Conservation (phyloP, 1,284 basidiomycete genomes). For the Marasmius sp. region DNA sequence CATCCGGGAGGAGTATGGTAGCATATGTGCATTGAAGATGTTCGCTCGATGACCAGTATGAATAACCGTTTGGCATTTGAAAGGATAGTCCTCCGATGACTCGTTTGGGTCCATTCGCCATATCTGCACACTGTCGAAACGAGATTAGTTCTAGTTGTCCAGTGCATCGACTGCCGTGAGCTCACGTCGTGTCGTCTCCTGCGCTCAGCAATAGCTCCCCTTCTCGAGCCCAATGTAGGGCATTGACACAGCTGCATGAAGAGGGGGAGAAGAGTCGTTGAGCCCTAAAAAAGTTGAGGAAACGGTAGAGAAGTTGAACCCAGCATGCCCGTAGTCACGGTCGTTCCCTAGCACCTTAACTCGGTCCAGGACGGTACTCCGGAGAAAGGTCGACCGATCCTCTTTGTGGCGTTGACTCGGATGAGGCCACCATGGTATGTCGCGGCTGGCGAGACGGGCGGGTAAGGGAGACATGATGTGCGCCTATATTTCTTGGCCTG, state of each 20-base stretch:
- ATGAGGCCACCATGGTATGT: background rate
- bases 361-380: slow-evolving; percentile 5
- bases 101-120: slow-evolving; percentile 57
- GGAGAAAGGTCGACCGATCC: background rate
- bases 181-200: slow-evolving; percentile 83
- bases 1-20: slow-evolving; percentile 74
- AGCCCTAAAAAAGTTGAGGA: background rate
- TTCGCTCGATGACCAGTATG: slow-evolving; percentile 82
- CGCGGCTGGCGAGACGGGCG: background rate
- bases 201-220: slow-evolving; percentile 76
- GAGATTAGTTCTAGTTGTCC: slow-evolving; percentile 19
- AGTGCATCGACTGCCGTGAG: slow-evolving; percentile 21
- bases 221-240: slow-evolving; percentile 79
- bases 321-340: slow-evolving; percentile 55
- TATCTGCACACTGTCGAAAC: slow-evolving; percentile 56
- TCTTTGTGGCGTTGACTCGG: background rate
- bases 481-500: too few relatives aligned
- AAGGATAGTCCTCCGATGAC: slow-evolving; percentile 50
- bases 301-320: slow-evolving; percentile 38
- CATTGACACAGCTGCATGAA: slow-evolving; percentile 73
- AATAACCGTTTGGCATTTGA: slow-evolving; percentile 61
- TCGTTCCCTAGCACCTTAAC: slow-evolving; percentile 57
- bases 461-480: background rate
- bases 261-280: background rate
- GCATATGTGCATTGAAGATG: slow-evolving; percentile 86